These are phyloP conservation scores for Calonectria montana DNA, from an alignment of 2,329 filamentous ascomycete genomes.

Conservation along the genomic window DNA sequence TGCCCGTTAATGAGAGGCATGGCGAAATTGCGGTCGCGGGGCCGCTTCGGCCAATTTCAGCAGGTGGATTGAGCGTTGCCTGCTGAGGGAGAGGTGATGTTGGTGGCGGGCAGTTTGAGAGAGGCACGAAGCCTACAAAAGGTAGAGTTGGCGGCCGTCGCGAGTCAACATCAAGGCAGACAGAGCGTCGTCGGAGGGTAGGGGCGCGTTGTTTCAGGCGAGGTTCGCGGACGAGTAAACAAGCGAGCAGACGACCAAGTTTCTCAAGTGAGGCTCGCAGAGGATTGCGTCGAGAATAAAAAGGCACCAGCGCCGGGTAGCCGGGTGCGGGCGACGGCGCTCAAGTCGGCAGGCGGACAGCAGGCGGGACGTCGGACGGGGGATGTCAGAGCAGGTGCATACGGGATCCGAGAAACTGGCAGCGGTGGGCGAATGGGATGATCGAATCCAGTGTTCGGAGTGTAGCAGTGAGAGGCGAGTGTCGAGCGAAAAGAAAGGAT, in stretches of 20 bases:
- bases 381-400: background rate
- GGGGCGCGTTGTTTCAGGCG: background rate
- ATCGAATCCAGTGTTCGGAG: background rate
- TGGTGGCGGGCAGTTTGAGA: slow-evolving; percentile 15
- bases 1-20: slow-evolving; percentile 78
- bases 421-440: background rate
- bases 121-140: slow-evolving; percentile 33
- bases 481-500: background rate
- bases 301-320: slow-evolving; percentile 14
- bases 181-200: slow-evolving; percentile 15
- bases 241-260: slow-evolving; percentile 1
- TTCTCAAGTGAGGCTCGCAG: slow-evolving; percentile 10
- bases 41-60: slow-evolving; percentile 28
- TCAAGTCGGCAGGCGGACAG: slow-evolving; percentile 1
- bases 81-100: slow-evolving; percentile 11
- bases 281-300: slow-evolving; percentile 12
- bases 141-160: slow-evolving; percentile 10
- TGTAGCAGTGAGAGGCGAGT: background rate
- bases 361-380: slow-evolving; percentile 4
- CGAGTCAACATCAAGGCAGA: slow-evolving; percentile 33
- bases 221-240: background rate
- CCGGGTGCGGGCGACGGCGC: slow-evolving; percentile 16
- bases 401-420: background rate
- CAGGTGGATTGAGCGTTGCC: slow-evolving; percentile 6
- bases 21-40: slow-evolving; percentile 38